Percentiles rank a stretch among this genome's conserved stretches.
These are phyloP conservation scores for Schwanniomyces etchellsii DNA, from an alignment of 1,139 yeast genomes.

Conservation along the genomic window DNA sequence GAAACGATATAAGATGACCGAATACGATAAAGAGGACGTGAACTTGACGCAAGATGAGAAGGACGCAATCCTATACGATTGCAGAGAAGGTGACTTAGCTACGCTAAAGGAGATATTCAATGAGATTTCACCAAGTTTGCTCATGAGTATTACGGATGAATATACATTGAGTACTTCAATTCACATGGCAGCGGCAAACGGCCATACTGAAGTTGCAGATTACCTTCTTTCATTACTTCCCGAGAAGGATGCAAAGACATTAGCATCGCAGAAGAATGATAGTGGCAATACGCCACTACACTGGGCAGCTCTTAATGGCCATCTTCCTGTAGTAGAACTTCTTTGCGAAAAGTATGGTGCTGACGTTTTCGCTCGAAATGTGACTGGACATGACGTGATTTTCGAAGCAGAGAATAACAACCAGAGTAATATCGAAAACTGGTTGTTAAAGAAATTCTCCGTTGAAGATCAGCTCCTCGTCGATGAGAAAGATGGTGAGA, in stretches of 20 bases:
- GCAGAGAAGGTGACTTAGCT: constrained; percentile 83
- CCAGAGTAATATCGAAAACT: constrained; percentile 60
- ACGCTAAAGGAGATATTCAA: constrained; percentile 63
- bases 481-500: constrained; percentile 39
- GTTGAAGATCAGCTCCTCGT: constrained; percentile 53
- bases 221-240: constrained; percentile 50
- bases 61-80: constrained; percentile 75
- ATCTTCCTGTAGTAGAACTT: constrained; percentile 60
- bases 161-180: constrained; percentile 67
- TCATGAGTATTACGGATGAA: constrained; percentile 56
- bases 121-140: constrained; percentile 48
- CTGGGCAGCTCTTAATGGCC: constrained; percentile 93
- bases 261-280: constrained; percentile 58
- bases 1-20: no score
- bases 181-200: constrained; percentile 95
- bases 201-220: constrained; percentile 66
- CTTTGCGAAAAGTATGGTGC: constrained; percentile 71
- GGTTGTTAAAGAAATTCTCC: constrained; percentile 66
- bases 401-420: constrained; percentile 82
- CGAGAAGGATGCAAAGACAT: constrained; percentile 36
- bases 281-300: constrained; percentile 92
- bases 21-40: neutral
- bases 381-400: constrained; percentile 74
- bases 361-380: constrained; percentile 75
- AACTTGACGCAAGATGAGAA: constrained; percentile 63